Evolutionary conservation across 768 basidiomycete genomes (phyloP).

Genomic region (Hypsizygus marmoreus): DNA sequence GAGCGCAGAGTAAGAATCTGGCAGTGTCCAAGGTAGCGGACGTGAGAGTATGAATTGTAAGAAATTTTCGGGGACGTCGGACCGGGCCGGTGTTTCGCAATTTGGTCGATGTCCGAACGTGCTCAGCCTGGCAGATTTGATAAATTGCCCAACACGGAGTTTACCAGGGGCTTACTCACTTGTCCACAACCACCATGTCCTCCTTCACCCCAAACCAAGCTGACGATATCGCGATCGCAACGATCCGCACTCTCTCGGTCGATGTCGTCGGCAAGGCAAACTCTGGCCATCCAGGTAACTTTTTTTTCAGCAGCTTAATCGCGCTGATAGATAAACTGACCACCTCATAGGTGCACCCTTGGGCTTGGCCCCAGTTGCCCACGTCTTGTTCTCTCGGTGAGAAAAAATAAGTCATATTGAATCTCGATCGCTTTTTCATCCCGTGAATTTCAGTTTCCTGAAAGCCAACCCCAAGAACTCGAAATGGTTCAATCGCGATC

Average conservation of each 20-base stretch:
- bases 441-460: slow-evolving; percentile 58
- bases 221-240: slow-evolving; percentile 65
- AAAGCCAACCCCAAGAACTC: slow-evolving; percentile 87
- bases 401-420: slow-evolving; percentile 5
- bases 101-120: background rate
- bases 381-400: slow-evolving; percentile 78
- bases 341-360: slow-evolving; percentile 76
- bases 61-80: too few species aligned
- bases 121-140: slow-evolving; percentile 15
- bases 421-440: slow-evolving; percentile 2
- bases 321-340: slow-evolving; percentile 8
- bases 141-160: slow-evolving; percentile 17
- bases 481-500: slow-evolving; percentile 95
- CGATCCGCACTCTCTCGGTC: slow-evolving; percentile 75
- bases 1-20: slow-evolving; percentile 1
- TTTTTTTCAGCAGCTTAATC: slow-evolving; percentile 5
- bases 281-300: slow-evolving; percentile 87
- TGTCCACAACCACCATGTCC: slow-evolving; percentile 39
- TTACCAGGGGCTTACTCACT: slow-evolving; percentile 21
- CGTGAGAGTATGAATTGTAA: too few species aligned
- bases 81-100: slow-evolving; percentile 7
- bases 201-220: slow-evolving; percentile 38
- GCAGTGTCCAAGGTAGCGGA: too few species aligned
- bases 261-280: slow-evolving; percentile 86
- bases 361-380: slow-evolving; percentile 88